Percentiles rank a stretch among this genome's conserved stretches.
These are phyloP conservation scores for Coffea canephora DNA, from an alignment of 257 asterid genomes.

Conservation along the genomic window DNA sequence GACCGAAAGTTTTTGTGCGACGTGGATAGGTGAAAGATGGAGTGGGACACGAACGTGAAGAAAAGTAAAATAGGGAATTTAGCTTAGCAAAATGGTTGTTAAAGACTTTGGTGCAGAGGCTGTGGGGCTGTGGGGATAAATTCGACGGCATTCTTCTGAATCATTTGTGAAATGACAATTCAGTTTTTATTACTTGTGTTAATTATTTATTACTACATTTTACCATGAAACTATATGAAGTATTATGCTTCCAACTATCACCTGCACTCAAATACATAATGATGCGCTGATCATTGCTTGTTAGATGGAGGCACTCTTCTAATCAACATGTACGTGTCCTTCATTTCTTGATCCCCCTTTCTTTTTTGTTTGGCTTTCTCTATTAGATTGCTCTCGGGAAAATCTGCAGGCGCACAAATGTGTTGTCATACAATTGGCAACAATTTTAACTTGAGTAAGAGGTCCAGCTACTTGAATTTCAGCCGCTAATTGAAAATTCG, in stretches of 20 bases:
- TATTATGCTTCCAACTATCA: neutral
- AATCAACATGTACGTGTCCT: neutral
- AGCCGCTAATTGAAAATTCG: neutral
- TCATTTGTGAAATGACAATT: neutral
- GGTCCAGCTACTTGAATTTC: neutral
- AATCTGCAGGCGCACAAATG: neutral
- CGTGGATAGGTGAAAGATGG: constrained; percentile 48
- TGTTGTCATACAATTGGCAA: neutral
- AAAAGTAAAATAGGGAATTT: neutral
- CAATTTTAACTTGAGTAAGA: neutral
- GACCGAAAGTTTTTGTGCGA: constrained; percentile 25
- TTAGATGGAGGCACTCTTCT: neutral
- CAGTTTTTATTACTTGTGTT: neutral
- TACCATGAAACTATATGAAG: neutral
- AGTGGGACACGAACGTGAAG: constrained; percentile 5
- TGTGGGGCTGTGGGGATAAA: constrained; percentile 9
- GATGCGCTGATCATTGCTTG: neutral
- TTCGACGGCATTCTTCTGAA: neutral
- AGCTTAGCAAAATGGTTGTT: constrained; percentile 3
- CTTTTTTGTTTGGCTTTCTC: too few species aligned
- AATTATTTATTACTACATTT: neutral
- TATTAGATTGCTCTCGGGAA: neutral
- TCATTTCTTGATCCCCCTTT: neutral
- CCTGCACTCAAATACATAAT: too few species aligned
- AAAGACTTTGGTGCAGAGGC: constrained; percentile 7